These are phyloP conservation scores for Trichoderma sp. DNA, from an alignment of 2,329 filamentous ascomycete genomes.

Conservation along the genomic window DNA sequence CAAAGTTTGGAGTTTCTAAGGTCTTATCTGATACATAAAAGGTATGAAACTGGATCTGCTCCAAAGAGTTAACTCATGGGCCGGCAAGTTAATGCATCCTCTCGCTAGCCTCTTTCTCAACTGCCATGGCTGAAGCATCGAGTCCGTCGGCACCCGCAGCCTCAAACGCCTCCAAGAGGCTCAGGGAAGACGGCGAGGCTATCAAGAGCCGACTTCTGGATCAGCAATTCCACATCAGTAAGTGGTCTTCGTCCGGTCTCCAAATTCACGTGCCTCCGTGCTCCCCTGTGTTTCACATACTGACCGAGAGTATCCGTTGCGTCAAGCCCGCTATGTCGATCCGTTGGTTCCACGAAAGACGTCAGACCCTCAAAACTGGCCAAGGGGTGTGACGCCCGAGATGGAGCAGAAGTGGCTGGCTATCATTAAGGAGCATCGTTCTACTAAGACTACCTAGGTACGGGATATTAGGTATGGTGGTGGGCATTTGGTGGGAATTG, in stretches of 20 bases:
- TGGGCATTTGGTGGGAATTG: neutral
- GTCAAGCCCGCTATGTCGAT: constrained; percentile 46
- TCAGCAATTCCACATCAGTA: constrained; percentile 50
- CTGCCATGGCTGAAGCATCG: constrained; percentile 23
- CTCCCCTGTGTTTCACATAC: neutral
- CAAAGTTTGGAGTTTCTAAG: neutral
- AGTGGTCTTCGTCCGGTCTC: constrained; percentile 25
- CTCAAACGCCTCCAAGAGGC: constrained; percentile 39
- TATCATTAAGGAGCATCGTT: constrained; percentile 30
- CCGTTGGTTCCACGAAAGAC: constrained; percentile 45
- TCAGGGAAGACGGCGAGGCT: constrained; percentile 46
- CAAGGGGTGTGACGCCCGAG: constrained; percentile 43
- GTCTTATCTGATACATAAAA: neutral
- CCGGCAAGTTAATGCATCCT: neutral
- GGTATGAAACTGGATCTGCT: neutral
- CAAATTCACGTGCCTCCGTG: neutral
- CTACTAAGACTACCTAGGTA: neutral
- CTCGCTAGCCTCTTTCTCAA: neutral
- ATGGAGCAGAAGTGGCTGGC: constrained; percentile 44
- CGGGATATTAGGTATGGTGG: neutral
- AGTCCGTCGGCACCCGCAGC: constrained; percentile 26
- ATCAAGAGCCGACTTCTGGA: constrained; percentile 44
- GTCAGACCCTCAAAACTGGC: constrained; percentile 37
- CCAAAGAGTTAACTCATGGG: neutral
- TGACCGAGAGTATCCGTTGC: neutral